phyloP scores from a whole-genome alignment of 768 basidiomycete species.

The Hortiboletus campestris region DNA sequence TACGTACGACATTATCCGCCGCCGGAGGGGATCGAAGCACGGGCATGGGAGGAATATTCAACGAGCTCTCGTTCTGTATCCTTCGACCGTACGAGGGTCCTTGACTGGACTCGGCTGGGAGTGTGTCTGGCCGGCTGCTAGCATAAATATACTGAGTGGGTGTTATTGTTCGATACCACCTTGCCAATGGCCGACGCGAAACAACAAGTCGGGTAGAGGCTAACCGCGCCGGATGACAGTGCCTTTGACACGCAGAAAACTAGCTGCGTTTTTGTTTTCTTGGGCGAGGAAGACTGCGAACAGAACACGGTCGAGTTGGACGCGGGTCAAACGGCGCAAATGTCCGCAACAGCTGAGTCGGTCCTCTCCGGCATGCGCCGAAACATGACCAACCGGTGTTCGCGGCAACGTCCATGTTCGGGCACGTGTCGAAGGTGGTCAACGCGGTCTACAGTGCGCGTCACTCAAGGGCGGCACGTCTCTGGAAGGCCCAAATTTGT shows the following conservation, averaged over 20 bases:
- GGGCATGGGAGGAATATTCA: conserved; percentile 13
- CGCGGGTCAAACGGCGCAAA: conserved; percentile 4
- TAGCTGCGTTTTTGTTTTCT: not conserved
- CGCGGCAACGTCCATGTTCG: too few species aligned
- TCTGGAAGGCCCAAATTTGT: too few species aligned
- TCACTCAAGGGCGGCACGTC: too few species aligned
- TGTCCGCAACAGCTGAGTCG: conserved; percentile 5
- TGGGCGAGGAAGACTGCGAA: not conserved
- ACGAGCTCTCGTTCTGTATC: conserved; percentile 26
- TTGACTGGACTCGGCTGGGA: conserved; percentile 27
- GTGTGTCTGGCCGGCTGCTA: conserved; percentile 12
- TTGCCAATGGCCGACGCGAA: not conserved
- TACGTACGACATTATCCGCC: conserved; percentile 29
- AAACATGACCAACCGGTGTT: conserved; percentile 1
- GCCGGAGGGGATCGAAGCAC: conserved; percentile 2
- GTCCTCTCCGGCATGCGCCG: conserved; percentile 21
- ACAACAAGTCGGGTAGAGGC: conserved; percentile 22
- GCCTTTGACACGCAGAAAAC: not conserved
- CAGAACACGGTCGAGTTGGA: conserved; percentile 4
- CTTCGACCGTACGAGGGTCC: conserved; percentile 20
- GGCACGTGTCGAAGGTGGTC: too few species aligned
- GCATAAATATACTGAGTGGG: not conserved
- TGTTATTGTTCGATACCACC: conserved; percentile 18
- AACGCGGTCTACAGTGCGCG: too few species aligned
- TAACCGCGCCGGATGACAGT: not conserved